phyloP scores from a whole-genome alignment of 495 filamentous ascomycete genomes.

The Niebla homalea region DNA sequence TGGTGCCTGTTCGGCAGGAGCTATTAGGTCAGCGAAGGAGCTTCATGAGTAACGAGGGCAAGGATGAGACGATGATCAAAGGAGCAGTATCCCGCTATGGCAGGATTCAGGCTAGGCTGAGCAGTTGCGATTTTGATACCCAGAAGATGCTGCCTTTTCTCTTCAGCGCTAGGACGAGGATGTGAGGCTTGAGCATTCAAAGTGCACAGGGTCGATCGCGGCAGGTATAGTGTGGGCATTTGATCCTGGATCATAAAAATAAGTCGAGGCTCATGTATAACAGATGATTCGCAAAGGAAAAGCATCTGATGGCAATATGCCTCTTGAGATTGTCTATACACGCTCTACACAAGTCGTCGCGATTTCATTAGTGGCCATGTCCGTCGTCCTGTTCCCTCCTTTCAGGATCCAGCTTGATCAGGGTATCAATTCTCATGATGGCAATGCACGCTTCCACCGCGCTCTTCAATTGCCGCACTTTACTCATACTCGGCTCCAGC shows the following conservation, averaged over 20 bases:
- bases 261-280: too few relatives aligned
- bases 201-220: too few relatives aligned
- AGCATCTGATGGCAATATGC: too few relatives aligned
- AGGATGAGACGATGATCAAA: neutral
- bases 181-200: too few relatives aligned
- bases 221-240: too few relatives aligned
- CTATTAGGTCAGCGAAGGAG: conserved; percentile 3
- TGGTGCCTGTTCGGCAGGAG: conserved; percentile 77
- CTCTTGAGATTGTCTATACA: neutral
- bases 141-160: too few relatives aligned
- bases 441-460: conserved; percentile 97
- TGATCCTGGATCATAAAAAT: too few relatives aligned
- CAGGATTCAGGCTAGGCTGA: too few relatives aligned
- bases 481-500: conserved; percentile 95
- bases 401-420: conserved; percentile 97
- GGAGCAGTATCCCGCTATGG: neutral
- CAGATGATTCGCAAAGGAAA: too few relatives aligned
- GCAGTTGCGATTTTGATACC: too few relatives aligned
- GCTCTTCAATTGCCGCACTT: conserved; percentile 95
- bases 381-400: conserved; percentile 63
- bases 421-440: conserved; percentile 98
- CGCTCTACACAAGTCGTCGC: neutral
- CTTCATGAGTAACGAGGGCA: neutral
- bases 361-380: conserved; percentile 43
- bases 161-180: too few relatives aligned